phyloP scores from a whole-genome alignment of 805 yeast genomes.

The Lipomyces yamanashiensis region DNA sequence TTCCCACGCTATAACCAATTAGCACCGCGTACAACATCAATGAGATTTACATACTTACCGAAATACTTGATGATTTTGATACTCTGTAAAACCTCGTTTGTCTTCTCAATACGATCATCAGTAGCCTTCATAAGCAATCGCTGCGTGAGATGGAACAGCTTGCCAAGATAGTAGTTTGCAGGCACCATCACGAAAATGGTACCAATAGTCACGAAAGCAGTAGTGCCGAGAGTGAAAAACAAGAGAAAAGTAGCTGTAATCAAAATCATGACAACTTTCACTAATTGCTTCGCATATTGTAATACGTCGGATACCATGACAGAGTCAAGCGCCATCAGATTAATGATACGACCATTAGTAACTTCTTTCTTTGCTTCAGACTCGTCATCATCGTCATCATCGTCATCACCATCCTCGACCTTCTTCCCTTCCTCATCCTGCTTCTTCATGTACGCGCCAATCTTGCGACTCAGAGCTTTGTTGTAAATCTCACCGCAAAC shows the following conservation, averaged over 20 bases:
- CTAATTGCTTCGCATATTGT: conserved; percentile 38
- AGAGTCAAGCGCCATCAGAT: conserved; percentile 64
- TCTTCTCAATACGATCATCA: conserved; percentile 86
- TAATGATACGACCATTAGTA: conserved; percentile 43
- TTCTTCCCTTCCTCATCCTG: conserved; percentile 11
- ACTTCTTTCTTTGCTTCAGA: conserved; percentile 16
- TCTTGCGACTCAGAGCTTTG: conserved; percentile 81
- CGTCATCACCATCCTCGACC: conserved; percentile 6
- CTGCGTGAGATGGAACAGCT: conserved; percentile 65
- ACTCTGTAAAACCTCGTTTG: conserved; percentile 89
- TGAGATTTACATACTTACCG: conserved; percentile 44
- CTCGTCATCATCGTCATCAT: conserved; percentile 11
- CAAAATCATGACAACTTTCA: conserved; percentile 43
- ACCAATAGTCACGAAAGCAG: conserved; percentile 23
- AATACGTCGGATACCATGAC: conserved; percentile 17
- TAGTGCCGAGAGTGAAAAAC: conserved; percentile 17
- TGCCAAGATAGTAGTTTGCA: conserved; percentile 68
- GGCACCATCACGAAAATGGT: conserved; percentile 54
- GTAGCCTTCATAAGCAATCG: conserved; percentile 73
- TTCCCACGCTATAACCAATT: conserved; percentile 74
- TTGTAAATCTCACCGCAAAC: conserved; percentile 88
- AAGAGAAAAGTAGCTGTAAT: conserved; percentile 12
- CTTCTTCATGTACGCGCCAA: conserved; percentile 66
- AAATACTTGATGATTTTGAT: conserved; percentile 92
- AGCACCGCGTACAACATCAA: neutral